Percentiles rank a stretch among this genome's conserved stretches.
These are phyloP conservation scores for Pichia terricola DNA, from an alignment of 1,139 yeast species.

Conservation along the genomic window DNA sequence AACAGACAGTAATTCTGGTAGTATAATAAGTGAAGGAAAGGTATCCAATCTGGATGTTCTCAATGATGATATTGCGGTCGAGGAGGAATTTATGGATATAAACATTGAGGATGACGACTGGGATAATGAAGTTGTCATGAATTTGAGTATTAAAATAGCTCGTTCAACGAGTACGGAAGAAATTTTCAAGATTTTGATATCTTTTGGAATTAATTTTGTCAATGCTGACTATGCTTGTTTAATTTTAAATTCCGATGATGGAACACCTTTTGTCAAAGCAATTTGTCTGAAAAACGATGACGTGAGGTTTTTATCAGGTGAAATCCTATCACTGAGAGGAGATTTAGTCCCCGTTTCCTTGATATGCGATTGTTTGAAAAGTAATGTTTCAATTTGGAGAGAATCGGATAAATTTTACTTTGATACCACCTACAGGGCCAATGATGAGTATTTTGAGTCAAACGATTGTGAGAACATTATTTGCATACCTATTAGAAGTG, in stretches of 20 bases:
- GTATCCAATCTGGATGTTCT: too few species aligned
- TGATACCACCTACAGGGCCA: constrained; percentile 28
- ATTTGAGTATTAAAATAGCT: constrained; percentile 41
- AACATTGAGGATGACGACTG: constrained; percentile 14
- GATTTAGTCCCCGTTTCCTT: constrained; percentile 40
- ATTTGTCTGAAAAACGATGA: constrained; percentile 34
- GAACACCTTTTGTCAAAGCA: constrained; percentile 33
- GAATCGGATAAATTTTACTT: constrained; percentile 32
- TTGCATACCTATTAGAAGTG: constrained; percentile 40
- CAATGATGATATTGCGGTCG: not conserved
- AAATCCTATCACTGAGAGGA: constrained; percentile 33
- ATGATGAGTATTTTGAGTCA: constrained; percentile 35
- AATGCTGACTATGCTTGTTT: constrained; percentile 16
- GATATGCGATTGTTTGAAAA: constrained; percentile 32
- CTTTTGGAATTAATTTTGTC: constrained; percentile 32
- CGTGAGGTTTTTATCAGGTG: constrained; percentile 29
- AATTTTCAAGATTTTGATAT: constrained; percentile 33
- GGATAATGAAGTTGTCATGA: constrained; percentile 25
- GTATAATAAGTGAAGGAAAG: too few species aligned
- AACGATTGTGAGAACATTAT: constrained; percentile 31
- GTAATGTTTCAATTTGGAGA: constrained; percentile 32
- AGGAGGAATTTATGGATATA: not conserved
- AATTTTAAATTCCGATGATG: constrained; percentile 30
- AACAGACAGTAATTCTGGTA: too few species aligned
- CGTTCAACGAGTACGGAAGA: constrained; percentile 35